Percentiles rank a stretch among this genome's conserved stretches.
Conservation (phyloP, 75 land plant species). For the Chamaecyparis obtusa region DNA sequence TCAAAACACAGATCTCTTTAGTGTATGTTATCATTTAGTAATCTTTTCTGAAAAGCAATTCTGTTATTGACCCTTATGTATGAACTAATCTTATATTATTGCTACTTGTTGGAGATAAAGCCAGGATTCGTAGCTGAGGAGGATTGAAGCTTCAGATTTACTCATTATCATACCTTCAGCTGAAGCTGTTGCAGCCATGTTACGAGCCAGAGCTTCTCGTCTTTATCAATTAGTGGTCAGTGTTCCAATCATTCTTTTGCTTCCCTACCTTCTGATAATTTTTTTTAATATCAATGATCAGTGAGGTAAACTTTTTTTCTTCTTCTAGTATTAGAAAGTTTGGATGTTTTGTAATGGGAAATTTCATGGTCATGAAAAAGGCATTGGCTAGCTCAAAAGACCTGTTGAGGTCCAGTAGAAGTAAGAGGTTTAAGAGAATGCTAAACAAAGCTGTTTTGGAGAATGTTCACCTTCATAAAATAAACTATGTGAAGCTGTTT, state of each 20-base stretch:
- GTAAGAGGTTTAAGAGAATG: not conserved
- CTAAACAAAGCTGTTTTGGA: not conserved
- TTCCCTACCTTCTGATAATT: not conserved
- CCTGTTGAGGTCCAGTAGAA: not conserved
- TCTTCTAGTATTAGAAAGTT: not conserved
- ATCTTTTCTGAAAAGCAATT: not conserved
- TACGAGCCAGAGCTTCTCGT: slow-evolving; percentile 6
- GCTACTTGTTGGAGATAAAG: not conserved
- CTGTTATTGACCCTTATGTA: not conserved
- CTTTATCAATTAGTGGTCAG: not conserved
- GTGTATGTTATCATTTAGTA: not conserved
- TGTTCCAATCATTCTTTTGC: not conserved
- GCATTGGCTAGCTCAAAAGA: not conserved
- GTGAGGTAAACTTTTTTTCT: not conserved
- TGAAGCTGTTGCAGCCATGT: slow-evolving; percentile 2
- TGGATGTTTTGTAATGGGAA: not conserved
- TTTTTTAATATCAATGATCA: not conserved
- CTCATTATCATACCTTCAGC: not conserved
- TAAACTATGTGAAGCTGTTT: not conserved
- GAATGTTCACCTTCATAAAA: not conserved
- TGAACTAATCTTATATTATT: not conserved
- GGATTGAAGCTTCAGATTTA: not conserved
- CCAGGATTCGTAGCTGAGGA: not conserved
- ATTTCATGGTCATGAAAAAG: not conserved
- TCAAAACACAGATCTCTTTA: not conserved